Evolutionary conservation across 352 stramenopile species (phyloP).

Genomic region (Lagenidium giganteum): DNA sequence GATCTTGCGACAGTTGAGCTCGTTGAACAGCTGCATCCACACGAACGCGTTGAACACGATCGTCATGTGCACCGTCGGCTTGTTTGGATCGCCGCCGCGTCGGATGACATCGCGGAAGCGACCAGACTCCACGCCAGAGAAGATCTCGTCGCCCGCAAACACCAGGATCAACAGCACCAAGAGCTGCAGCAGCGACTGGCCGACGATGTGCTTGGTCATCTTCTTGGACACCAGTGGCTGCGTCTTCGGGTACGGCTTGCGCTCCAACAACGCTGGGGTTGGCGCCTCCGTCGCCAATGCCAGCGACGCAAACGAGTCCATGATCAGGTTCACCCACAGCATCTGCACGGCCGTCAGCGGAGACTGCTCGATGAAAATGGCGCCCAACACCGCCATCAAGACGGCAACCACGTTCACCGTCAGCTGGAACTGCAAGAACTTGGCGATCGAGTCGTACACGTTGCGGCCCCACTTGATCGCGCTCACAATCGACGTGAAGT

Average conservation of each 20-base stretch:
- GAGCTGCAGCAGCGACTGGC: slow-evolving; percentile 81
- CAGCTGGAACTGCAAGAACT: slow-evolving; percentile 92
- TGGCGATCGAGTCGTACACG: slow-evolving; percentile 91
- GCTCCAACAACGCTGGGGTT: slow-evolving; percentile 55
- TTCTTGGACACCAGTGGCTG: slow-evolving; percentile 71
- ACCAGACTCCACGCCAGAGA: slow-evolving; percentile 12
- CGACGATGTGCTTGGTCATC: slow-evolving; percentile 87
- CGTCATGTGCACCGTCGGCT: slow-evolving; percentile 69
- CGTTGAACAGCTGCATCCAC: slow-evolving; percentile 93
- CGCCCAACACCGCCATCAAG: slow-evolving; percentile 68
- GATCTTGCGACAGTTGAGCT: slow-evolving; percentile 73
- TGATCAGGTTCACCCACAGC: slow-evolving; percentile 94
- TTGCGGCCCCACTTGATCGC: slow-evolving; percentile 46
- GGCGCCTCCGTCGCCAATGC: slow-evolving; percentile 87
- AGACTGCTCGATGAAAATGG: slow-evolving; percentile 21
- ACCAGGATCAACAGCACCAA: slow-evolving; percentile 58
- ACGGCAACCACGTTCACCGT: slow-evolving; percentile 89
- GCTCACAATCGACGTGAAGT: slow-evolving; percentile 92
- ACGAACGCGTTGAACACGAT: slow-evolving; percentile 97
- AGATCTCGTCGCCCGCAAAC: slow-evolving; percentile 26
- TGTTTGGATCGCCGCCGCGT: background rate
- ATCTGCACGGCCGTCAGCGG: slow-evolving; percentile 89
- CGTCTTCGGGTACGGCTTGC: slow-evolving; percentile 62
- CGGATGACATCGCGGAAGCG: slow-evolving; percentile 1
- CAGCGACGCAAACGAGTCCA: slow-evolving; percentile 88